Evolutionary conservation across 2,329 filamentous ascomycete species (phyloP).

Genomic region (Fusarium bulbicola): DNA sequence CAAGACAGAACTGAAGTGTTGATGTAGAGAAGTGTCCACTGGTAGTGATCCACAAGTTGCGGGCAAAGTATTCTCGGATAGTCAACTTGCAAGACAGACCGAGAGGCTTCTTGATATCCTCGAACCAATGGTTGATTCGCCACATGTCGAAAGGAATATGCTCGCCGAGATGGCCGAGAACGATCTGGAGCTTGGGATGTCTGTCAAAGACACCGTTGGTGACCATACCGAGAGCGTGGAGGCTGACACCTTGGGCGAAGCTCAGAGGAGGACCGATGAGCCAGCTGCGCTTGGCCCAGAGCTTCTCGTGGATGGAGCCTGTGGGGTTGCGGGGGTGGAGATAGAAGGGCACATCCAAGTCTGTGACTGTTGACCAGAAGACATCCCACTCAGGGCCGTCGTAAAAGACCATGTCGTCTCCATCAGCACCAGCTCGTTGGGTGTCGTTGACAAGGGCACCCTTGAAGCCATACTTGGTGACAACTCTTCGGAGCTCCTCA

Average conservation of each 20-base stretch:
- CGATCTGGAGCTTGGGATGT: slow-evolving; percentile 55
- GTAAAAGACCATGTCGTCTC: slow-evolving; percentile 71
- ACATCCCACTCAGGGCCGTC: slow-evolving; percentile 67
- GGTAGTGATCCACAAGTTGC: slow-evolving; percentile 67
- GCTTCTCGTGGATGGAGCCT: slow-evolving; percentile 64
- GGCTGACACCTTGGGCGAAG: slow-evolving; percentile 67
- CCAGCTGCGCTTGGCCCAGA: slow-evolving; percentile 67
- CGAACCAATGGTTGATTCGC: slow-evolving; percentile 64
- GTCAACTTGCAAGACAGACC: slow-evolving; percentile 59
- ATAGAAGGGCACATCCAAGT: slow-evolving; percentile 72
- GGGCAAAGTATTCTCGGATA: slow-evolving; percentile 61
- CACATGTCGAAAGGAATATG: slow-evolving; percentile 60
- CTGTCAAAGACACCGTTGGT: slow-evolving; percentile 62
- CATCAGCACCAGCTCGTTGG: slow-evolving; percentile 65
- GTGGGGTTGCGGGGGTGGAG: slow-evolving; percentile 69
- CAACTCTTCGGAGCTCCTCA: slow-evolving; percentile 60
- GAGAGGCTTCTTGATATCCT: slow-evolving; percentile 62
- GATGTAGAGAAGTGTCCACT: slow-evolving; percentile 64
- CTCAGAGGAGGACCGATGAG: slow-evolving; percentile 67
- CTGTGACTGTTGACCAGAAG: slow-evolving; percentile 67
- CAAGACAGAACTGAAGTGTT: slow-evolving; percentile 59
- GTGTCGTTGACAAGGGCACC: slow-evolving; percentile 70
- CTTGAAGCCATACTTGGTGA: slow-evolving; percentile 68
- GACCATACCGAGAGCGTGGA: slow-evolving; percentile 64
- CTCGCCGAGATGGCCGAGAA: slow-evolving; percentile 60